Percentiles rank a stretch among this genome's conserved stretches.
Evolutionary conservation across 805 yeast genomes (phyloP).

Genomic region (Metschnikowia kunwiensis): DNA sequence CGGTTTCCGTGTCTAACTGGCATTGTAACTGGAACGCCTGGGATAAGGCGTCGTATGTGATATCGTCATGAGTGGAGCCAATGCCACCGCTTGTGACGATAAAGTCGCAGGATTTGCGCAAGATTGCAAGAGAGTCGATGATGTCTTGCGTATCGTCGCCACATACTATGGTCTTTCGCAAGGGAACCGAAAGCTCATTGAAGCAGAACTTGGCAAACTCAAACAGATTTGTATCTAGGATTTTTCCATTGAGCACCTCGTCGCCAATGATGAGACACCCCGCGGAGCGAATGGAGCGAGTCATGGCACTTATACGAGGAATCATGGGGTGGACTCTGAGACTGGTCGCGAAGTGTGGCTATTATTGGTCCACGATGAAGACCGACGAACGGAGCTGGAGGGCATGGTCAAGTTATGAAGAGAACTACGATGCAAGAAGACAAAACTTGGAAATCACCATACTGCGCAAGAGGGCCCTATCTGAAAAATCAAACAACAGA

Average conservation of each 20-base stretch:
- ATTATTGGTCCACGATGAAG: not conserved
- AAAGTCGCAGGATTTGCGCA: constrained; percentile 54
- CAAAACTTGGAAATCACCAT: too few relatives aligned
- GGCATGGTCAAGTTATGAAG: too few relatives aligned
- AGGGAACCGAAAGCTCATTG: constrained; percentile 55
- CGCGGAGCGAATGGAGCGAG: constrained; percentile 32
- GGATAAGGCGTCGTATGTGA: constrained; percentile 76
- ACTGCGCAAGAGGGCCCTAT: too few relatives aligned
- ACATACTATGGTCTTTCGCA: constrained; percentile 64
- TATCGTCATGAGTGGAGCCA: constrained; percentile 90
- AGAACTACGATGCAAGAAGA: too few relatives aligned
- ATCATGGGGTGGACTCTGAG: constrained; percentile 4
- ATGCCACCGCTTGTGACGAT: constrained; percentile 71
- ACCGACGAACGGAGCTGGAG: not conserved
- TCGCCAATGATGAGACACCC: constrained; percentile 75
- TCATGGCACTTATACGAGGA: constrained; percentile 12
- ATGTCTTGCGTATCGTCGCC: constrained; percentile 77
- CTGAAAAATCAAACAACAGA: too few relatives aligned
- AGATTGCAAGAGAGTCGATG: constrained; percentile 46
- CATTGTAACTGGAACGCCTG: constrained; percentile 54
- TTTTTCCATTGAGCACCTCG: constrained; percentile 84
- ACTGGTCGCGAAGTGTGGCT: not conserved
- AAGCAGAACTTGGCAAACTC: constrained; percentile 72
- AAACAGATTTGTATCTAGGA: constrained; percentile 72
- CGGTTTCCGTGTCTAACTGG: constrained; percentile 54